A percentile compares a stretch with the other conserved stretches of the same genome.
phyloP scores from a whole-genome alignment of 139 green algal species.

The Zygnema cylindricum region DNA sequence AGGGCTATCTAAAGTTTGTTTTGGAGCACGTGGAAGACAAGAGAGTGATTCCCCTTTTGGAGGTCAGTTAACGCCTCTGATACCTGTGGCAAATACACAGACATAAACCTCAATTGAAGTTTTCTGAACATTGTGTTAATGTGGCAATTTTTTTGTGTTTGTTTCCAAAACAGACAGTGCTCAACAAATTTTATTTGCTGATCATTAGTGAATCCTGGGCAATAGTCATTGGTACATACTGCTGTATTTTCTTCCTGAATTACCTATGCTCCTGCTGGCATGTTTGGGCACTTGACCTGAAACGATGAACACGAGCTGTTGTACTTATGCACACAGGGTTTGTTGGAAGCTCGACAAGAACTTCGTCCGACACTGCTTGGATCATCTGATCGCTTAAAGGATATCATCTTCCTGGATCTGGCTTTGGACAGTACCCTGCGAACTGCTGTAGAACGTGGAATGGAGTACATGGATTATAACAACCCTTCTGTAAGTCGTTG shows the following conservation, averaged over 20 bases:
- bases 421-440: conserved; percentile 88
- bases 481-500: conserved; percentile 4
- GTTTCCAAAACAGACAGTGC: no score
- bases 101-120: no score
- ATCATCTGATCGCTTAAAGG: conserved; percentile 69
- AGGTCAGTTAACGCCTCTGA: conserved; percentile 71
- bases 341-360: conserved; percentile 88
- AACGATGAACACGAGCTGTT: no score
- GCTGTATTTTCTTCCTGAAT: no score
- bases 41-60: conserved; percentile 76
- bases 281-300: no score
- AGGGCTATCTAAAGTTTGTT: conserved; percentile 53
- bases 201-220: no score
- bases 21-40: conserved; percentile 44
- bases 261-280: no score
- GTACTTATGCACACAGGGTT: conserved; percentile 48
- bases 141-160: no score
- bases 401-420: conserved; percentile 96
- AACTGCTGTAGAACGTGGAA: conserved; percentile 76
- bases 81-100: no score
- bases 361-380: conserved; percentile 71
- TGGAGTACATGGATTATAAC: conserved; percentile 6
- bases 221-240: no score
- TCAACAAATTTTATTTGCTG: no score
- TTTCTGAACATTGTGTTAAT: no score